Conservation (phyloP, 306 rosid genomes). For the Glycine tomentella region DNA sequence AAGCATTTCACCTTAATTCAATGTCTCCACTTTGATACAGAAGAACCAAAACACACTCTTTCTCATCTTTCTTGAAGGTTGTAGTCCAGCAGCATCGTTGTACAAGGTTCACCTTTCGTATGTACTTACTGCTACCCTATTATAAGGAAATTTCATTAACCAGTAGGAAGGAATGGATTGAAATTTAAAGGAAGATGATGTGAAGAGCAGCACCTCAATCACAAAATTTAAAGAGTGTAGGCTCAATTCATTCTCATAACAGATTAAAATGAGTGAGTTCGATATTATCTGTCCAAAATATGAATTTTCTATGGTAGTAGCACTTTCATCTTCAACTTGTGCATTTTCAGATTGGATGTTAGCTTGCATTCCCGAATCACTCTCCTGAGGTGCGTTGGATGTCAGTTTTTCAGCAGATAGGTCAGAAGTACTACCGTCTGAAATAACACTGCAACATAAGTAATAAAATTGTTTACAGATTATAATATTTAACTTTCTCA, state of each 20-base stretch:
- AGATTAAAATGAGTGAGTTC: slow-evolving; percentile 64
- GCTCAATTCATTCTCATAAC: slow-evolving; percentile 72
- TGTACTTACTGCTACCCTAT: slow-evolving; percentile 67
- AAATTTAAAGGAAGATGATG: slow-evolving; percentile 42
- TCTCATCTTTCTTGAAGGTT: slow-evolving; percentile 67
- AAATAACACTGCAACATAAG: slow-evolving; percentile 45
- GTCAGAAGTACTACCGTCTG: slow-evolving; percentile 63
- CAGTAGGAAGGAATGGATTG: slow-evolving; percentile 39
- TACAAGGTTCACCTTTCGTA: slow-evolving; percentile 65
- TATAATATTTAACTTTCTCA: slow-evolving; percentile 42
- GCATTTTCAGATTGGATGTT: slow-evolving; percentile 55
- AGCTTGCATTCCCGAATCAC: slow-evolving; percentile 52
- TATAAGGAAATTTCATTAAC: slow-evolving; percentile 43
- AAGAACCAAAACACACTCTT: slow-evolving; percentile 63
- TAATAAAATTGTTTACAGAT: slow-evolving; percentile 19
- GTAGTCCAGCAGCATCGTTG: slow-evolving; percentile 83
- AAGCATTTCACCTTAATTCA: slow-evolving; percentile 77
- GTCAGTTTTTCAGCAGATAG: slow-evolving; percentile 50
- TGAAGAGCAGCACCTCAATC: slow-evolving; percentile 62
- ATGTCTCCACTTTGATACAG: slow-evolving; percentile 78
- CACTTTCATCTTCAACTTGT: slow-evolving; percentile 52
- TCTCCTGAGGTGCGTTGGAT: slow-evolving; percentile 45
- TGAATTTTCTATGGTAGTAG: slow-evolving; percentile 50
- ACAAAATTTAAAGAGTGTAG: slow-evolving; percentile 62
- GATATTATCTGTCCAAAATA: slow-evolving; percentile 48